These are phyloP conservation scores for Capsicum pubescens DNA, from an alignment of 257 asterid genomes.

Conservation along the genomic window DNA sequence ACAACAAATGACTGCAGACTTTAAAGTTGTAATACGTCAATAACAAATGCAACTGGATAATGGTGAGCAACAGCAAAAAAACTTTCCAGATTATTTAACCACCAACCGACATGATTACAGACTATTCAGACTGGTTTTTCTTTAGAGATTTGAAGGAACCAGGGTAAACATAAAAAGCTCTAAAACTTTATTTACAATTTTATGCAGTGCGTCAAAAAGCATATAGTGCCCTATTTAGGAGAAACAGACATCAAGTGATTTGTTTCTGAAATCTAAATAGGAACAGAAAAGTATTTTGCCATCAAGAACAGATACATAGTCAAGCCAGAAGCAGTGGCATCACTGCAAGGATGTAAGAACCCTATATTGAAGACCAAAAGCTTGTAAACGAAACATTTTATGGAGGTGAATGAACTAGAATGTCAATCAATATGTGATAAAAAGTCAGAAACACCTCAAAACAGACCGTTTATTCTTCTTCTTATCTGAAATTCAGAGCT, in stretches of 20 bases:
- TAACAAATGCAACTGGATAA: constrained; percentile 24
- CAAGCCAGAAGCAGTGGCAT: constrained; percentile 27
- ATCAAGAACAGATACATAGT: background rate
- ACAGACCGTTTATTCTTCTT: background rate
- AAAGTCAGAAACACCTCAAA: constrained; percentile 21
- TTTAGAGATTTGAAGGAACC: background rate
- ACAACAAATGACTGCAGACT: constrained; percentile 85
- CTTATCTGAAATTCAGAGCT: constrained; percentile 2
- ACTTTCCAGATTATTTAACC: constrained; percentile 14
- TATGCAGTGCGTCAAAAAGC: background rate
- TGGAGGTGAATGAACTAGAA: constrained; percentile 19
- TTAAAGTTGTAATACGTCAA: constrained; percentile 46
- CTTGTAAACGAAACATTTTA: constrained; percentile 12
- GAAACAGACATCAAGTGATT: background rate
- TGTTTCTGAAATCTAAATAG: background rate
- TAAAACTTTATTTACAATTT: background rate
- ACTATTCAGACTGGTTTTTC: background rate
- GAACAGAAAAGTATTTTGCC: constrained; percentile 11
- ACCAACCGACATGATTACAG: background rate
- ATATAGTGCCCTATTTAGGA: background rate
- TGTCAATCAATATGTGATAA: background rate
- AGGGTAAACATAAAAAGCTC: constrained; percentile 6
- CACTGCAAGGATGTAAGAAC: constrained; percentile 12
- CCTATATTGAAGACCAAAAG: background rate
- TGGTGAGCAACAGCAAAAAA: background rate